Evolutionary conservation across 805 yeast species (phyloP), one percentile per base, ranked within the genome.

Genomic region (Metschnikowia peoriensis): DNA sequence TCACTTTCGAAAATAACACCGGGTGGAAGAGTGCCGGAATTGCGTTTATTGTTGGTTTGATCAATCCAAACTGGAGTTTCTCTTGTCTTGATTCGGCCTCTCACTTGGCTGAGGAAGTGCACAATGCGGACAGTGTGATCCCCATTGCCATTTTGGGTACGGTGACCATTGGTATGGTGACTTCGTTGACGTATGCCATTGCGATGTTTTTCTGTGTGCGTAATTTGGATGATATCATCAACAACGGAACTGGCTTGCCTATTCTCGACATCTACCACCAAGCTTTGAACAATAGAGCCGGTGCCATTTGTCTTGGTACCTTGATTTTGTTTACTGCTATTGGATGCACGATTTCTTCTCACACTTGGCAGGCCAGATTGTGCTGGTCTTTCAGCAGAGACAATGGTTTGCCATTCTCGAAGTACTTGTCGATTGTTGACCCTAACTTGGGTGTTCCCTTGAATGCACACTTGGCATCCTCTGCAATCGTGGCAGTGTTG

Each of bases 321-420:
- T 63, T 73, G 49, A 64, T 72, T 32, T 64, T 71, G 45, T 56
- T 69, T 41, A 71, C 75, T 46, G 75, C 71, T 28, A 58, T 60
- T 41, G 75, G 76, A 1, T 71, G 76, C 60, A 73, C 74, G 32
- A 67, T 72, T 49, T 63, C 72, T 37, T 70, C 72, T 44, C 76
- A 72, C 62, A 73, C 77, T 27, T 73, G 76, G 76, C 77, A 73
- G 65, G 70, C 76, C 28, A 66, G 77, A 62, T 63, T 73, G 53
- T 71, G 76, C 58, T 73, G 76, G 76, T 69, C 75, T 10, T 73
- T 73, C 60, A 66, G 73, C 46, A 68, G 77, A 66, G 77, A 73
- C 66, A 68, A 70, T 51, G 77, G 77, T 11, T 67, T 73, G 59
- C 77, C 77, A n/a, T 67, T 63, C 45, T 71, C 76, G 55, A 70